Percentiles rank a stretch among this genome's conserved stretches.
Conservation (phyloP, 139 green algal genomes). For the Nannochloris sp. region DNA sequence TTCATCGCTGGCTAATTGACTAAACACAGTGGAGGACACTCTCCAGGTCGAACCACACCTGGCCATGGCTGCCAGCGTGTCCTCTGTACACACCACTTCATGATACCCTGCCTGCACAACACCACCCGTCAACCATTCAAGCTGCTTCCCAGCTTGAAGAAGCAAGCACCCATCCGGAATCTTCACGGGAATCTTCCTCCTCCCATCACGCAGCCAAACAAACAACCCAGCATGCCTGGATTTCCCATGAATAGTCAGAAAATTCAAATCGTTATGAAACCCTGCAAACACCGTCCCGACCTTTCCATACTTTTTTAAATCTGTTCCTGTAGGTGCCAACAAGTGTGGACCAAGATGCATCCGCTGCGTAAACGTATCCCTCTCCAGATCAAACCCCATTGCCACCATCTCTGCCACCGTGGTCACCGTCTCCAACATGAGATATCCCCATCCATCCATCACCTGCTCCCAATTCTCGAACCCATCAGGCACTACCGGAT, state of each 20-base stretch:
- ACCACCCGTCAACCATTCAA: conserved; percentile 85
- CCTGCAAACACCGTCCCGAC: conserved; percentile 63
- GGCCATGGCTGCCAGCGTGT: conserved; percentile 50
- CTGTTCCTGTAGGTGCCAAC: conserved; percentile 72
- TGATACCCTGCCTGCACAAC: conserved; percentile 73
- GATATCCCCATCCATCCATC: conserved; percentile 76
- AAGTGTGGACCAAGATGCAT: conserved; percentile 81
- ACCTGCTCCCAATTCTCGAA: conserved; percentile 69
- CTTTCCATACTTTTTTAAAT: conserved; percentile 17
- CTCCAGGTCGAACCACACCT: conserved; percentile 65
- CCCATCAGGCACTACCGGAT: conserved; percentile 51
- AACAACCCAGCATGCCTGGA: conserved; percentile 58
- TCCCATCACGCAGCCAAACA: conserved; percentile 71
- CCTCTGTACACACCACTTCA: conserved; percentile 72
- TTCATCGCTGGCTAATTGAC: conserved; percentile 56
- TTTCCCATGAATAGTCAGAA: conserved; percentile 85
- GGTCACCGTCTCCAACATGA: conserved; percentile 43
- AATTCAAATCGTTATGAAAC: conserved; percentile 91
- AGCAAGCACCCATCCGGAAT: conserved; percentile 78
- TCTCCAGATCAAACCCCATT: conserved; percentile 58
- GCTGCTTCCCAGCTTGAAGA: conserved; percentile 81
- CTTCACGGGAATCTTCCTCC: conserved; percentile 45
- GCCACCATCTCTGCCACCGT: conserved; percentile 50
- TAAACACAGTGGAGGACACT: conserved; percentile 83
- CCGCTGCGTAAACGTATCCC: conserved; percentile 47